A percentile compares a stretch with the other conserved stretches of the same genome.
These are phyloP conservation scores for Chenopodium quinoa DNA, from an alignment of 148 eudicot species.

Conservation along the genomic window DNA sequence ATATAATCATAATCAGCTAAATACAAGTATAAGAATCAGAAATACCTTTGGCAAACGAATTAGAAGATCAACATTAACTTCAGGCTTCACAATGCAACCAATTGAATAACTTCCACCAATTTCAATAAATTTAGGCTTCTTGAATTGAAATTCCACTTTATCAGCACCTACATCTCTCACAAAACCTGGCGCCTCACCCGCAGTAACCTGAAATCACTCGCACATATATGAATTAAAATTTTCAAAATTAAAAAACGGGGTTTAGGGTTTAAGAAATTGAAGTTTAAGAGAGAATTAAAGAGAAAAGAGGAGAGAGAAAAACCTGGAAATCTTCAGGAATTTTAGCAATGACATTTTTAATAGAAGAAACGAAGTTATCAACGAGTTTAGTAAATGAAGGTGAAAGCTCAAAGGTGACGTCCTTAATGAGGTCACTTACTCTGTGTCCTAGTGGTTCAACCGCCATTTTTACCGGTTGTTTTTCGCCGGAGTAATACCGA, in stretches of 20 bases:
- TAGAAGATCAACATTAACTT: conserved; percentile 70
- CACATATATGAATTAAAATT: not conserved
- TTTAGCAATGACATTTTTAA: conserved; percentile 42
- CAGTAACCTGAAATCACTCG: conserved; percentile 48
- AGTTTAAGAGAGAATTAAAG: not conserved
- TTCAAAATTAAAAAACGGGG: conserved; percentile 12
- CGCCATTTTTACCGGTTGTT: conserved; percentile 18
- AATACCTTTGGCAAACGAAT: conserved; percentile 85
- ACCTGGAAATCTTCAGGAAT: conserved; percentile 63
- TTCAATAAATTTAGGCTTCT: conserved; percentile 60
- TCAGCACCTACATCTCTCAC: conserved; percentile 84
- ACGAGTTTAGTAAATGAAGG: conserved; percentile 44
- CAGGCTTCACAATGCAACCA: conserved; percentile 61
- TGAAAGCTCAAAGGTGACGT: conserved; percentile 63
- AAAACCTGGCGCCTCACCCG: conserved; percentile 67
- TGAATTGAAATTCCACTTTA: conserved; percentile 83
- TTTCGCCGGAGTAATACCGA: too few relatives aligned
- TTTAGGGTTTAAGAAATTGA: conserved; percentile 10
- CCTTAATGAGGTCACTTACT: conserved; percentile 61
- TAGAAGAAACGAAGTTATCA: conserved; percentile 46
- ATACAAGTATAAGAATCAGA: not conserved
- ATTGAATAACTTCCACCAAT: conserved; percentile 79
- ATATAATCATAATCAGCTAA: not conserved
- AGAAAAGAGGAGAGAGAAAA: not conserved
- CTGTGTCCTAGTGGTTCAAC: conserved; percentile 50